A percentile compares a stretch with the other conserved stretches of the same genome.
phyloP scores from a whole-genome alignment of 1,284 basidiomycete genomes.

The Vanrija humicola region DNA sequence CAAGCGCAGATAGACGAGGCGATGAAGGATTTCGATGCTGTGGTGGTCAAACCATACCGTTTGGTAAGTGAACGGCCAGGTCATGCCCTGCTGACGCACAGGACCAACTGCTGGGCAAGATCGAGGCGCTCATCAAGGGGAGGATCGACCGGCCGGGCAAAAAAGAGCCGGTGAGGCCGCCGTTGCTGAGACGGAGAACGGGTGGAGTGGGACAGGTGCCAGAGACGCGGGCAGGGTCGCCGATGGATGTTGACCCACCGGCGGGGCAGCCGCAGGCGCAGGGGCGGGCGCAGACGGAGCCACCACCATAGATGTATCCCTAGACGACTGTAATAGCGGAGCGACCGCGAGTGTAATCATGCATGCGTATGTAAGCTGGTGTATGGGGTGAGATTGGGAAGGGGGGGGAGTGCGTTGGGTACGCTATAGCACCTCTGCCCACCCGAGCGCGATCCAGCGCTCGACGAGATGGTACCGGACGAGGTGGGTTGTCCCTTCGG shows the following conservation, averaged over 20 bases:
- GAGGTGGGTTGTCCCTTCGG: slow-evolving; percentile 46
- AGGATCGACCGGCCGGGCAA: no score
- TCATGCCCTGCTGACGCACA: no score
- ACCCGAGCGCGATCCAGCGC: slow-evolving; percentile 44
- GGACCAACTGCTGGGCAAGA: no score
- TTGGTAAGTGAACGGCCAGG: slow-evolving; percentile 11
- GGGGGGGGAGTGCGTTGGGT: background rate
- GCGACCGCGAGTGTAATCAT: slow-evolving; percentile 9
- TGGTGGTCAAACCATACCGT: slow-evolving; percentile 36
- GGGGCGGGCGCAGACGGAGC: no score
- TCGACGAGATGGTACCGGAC: slow-evolving; percentile 46
- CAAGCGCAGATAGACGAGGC: slow-evolving; percentile 10
- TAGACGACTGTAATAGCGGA: no score
- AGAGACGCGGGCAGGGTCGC: background rate
- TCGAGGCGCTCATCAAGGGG: no score
- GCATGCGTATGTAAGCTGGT: background rate
- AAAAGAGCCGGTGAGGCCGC: no score
- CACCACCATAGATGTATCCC: no score
- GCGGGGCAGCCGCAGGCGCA: background rate
- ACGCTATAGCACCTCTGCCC: slow-evolving; percentile 41
- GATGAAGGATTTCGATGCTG: slow-evolving; percentile 24
- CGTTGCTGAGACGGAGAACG: no score
- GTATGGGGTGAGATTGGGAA: no score
- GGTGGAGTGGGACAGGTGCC: no score
- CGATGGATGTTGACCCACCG: background rate